Evolutionary conservation across 257 asterid species (phyloP).

Genomic region (Jacaranda copaia): DNA sequence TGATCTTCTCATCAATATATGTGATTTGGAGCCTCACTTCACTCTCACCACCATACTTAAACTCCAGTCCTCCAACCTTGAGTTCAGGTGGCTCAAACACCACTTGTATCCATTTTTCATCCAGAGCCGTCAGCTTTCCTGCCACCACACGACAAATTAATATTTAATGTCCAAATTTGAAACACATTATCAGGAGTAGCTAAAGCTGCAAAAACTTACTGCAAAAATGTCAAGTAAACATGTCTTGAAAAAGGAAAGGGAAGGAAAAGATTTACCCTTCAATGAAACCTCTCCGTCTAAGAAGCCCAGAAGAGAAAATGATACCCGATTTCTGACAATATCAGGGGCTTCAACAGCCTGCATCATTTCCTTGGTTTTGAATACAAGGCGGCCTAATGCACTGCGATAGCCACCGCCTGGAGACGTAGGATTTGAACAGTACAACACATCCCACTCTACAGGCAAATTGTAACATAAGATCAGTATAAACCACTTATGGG

Average conservation of each 20-base stretch:
- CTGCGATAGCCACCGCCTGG: slow-evolving; percentile 93
- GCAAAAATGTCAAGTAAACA: too few species aligned
- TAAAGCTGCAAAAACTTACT: too few species aligned
- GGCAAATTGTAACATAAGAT: slow-evolving; percentile 3
- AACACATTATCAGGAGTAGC: too few species aligned
- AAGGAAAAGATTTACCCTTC: slow-evolving; percentile 54
- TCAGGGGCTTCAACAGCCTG: slow-evolving; percentile 93
- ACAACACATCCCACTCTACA: slow-evolving; percentile 90
- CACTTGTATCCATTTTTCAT: slow-evolving; percentile 88
- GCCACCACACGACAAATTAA: slow-evolving; percentile 12
- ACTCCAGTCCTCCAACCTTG: slow-evolving; percentile 72
- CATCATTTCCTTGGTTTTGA: slow-evolving; percentile 88
- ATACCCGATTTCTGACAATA: slow-evolving; percentile 62
- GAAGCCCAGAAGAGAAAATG: slow-evolving; percentile 78
- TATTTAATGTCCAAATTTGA: too few species aligned
- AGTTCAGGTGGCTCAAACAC: slow-evolving; percentile 84
- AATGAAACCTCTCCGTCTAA: slow-evolving; percentile 86
- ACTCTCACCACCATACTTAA: slow-evolving; percentile 85
- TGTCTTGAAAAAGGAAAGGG: background rate
- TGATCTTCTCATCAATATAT: slow-evolving; percentile 78
- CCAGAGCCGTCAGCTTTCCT: slow-evolving; percentile 79
- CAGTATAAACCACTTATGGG: background rate
- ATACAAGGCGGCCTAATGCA: slow-evolving; percentile 75
- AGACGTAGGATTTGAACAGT: slow-evolving; percentile 88
- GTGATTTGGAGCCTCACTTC: slow-evolving; percentile 91